Evolutionary conservation across 352 stramenopile species (phyloP).

Genomic region (Globisporangium canariense): DNA sequence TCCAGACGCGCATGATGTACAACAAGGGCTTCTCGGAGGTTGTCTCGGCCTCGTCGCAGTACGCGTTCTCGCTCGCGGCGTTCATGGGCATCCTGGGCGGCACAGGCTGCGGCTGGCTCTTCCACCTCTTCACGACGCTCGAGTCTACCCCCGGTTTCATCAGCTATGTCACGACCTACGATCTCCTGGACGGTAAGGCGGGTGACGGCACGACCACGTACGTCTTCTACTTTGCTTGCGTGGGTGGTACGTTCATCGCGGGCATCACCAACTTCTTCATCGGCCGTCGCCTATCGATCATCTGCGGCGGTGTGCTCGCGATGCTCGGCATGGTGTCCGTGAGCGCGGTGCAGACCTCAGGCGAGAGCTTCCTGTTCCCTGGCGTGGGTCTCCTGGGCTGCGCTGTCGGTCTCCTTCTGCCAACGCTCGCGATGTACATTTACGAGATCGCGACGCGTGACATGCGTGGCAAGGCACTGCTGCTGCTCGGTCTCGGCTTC

Average conservation of each 20-base stretch:
- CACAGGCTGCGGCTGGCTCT: conserved; percentile 71
- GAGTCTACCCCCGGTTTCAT: conserved; percentile 75
- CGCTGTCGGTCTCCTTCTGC: conserved; percentile 62
- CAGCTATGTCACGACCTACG: conserved; percentile 77
- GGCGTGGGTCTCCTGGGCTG: conserved; percentile 59
- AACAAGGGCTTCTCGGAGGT: conserved; percentile 88
- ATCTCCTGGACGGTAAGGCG: conserved; percentile 53
- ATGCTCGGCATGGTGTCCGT: conserved; percentile 73
- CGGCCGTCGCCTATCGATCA: conserved; percentile 69
- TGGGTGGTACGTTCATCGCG: conserved; percentile 48
- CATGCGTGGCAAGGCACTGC: conserved; percentile 77
- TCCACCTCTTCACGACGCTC: conserved; percentile 72
- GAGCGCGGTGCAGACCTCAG: conserved; percentile 47
- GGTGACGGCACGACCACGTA: conserved; percentile 67
- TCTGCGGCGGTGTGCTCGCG: conserved; percentile 59
- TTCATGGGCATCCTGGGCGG: conserved; percentile 75
- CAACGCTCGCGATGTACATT: conserved; percentile 78
- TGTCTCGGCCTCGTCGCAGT: conserved; percentile 82
- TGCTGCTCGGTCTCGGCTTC: conserved; percentile 72
- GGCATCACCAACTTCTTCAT: conserved; percentile 69
- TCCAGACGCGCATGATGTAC: conserved; percentile 90
- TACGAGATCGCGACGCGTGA: conserved; percentile 84
- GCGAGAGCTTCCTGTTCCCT: conserved; percentile 55
- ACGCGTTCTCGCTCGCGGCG: conserved; percentile 77
- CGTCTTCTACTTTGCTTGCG: conserved; percentile 56